phyloP scores from a whole-genome alignment of 2,329 filamentous ascomycete genomes.

The Chrysoporthe deuterocubensis region DNA sequence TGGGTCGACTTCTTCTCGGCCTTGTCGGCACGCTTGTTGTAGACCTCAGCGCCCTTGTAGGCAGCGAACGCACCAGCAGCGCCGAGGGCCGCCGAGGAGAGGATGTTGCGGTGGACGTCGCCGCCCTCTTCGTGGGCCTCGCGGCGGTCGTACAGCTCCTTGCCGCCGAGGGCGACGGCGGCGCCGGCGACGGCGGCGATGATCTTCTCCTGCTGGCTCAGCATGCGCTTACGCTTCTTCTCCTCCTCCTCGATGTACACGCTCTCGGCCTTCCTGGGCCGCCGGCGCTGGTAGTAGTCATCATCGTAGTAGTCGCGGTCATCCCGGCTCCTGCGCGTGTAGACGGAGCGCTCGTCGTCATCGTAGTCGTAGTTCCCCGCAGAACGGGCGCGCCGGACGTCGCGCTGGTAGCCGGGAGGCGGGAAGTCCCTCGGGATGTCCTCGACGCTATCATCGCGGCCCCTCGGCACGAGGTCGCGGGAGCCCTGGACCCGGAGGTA shows the following conservation, averaged over 20 bases:
- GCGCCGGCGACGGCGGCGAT: slow-evolving; percentile 68
- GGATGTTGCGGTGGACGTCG: slow-evolving; percentile 60
- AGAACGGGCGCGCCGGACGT: slow-evolving; percentile 66
- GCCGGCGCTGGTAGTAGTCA: slow-evolving; percentile 51
- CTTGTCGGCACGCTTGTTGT: slow-evolving; percentile 62
- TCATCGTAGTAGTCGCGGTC: slow-evolving; percentile 45
- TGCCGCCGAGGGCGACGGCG: slow-evolving; percentile 66
- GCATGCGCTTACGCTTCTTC: slow-evolving; percentile 52
- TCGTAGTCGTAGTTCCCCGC: slow-evolving; percentile 67
- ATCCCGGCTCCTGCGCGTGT: slow-evolving; percentile 41
- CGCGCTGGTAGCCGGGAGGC: slow-evolving; percentile 61
- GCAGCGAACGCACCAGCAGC: slow-evolving; percentile 67
- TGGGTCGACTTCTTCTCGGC: slow-evolving; percentile 60
- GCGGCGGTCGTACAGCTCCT: slow-evolving; percentile 68
- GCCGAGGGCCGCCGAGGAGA: slow-evolving; percentile 64
- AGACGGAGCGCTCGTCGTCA: slow-evolving; percentile 46
- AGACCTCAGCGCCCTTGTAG: slow-evolving; percentile 66
- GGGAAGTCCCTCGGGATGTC: slow-evolving; percentile 86
- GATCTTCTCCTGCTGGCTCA: slow-evolving; percentile 68
- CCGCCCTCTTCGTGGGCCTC: slow-evolving; percentile 56
- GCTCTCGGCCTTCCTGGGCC: slow-evolving; percentile 56
- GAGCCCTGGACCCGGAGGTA: slow-evolving; percentile 50
- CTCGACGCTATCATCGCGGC: slow-evolving; percentile 77
- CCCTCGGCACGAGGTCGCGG: slow-evolving; percentile 60
- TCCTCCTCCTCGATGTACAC: slow-evolving; percentile 63